Conservation (phyloP, 768 basidiomycete genomes). For the Suillus americanus region DNA sequence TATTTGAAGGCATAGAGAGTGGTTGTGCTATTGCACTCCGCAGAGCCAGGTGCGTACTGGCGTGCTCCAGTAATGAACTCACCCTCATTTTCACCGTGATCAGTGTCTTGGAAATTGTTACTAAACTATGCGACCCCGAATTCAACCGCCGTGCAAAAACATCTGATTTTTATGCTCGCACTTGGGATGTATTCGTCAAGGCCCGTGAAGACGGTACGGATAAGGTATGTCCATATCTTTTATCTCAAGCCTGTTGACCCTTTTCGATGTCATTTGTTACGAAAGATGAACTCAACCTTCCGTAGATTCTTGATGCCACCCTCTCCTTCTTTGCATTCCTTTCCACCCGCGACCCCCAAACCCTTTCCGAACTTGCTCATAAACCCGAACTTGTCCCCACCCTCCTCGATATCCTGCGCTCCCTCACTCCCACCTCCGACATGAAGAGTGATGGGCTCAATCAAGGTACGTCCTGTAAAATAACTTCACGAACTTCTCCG, state of each 20-base stretch:
- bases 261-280: neutral
- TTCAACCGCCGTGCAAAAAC: constrained; percentile 81
- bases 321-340: constrained; percentile 62
- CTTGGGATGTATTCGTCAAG: constrained; percentile 64
- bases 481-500: neutral
- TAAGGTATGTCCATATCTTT: constrained; percentile 43
- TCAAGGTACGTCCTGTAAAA: neutral
- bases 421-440: constrained; percentile 7
- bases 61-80: neutral
- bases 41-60: constrained; percentile 57
- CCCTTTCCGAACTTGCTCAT: constrained; percentile 54
- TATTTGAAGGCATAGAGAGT: constrained; percentile 75
- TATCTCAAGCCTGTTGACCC: neutral
- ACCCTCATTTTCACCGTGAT: neutral
- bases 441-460: neutral
- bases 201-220: constrained; percentile 62
- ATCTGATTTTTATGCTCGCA: constrained; percentile 66
- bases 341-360: constrained; percentile 56
- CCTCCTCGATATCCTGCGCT: constrained; percentile 43
- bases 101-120: constrained; percentile 77
- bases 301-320: constrained; percentile 63
- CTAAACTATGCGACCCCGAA: constrained; percentile 69
- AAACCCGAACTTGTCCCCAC: constrained; percentile 36
- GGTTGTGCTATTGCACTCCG: constrained; percentile 54
- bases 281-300: neutral